Evolutionary conservation across 768 basidiomycete genomes (phyloP).

Genomic region (Lepiota brunneoincarnata): DNA sequence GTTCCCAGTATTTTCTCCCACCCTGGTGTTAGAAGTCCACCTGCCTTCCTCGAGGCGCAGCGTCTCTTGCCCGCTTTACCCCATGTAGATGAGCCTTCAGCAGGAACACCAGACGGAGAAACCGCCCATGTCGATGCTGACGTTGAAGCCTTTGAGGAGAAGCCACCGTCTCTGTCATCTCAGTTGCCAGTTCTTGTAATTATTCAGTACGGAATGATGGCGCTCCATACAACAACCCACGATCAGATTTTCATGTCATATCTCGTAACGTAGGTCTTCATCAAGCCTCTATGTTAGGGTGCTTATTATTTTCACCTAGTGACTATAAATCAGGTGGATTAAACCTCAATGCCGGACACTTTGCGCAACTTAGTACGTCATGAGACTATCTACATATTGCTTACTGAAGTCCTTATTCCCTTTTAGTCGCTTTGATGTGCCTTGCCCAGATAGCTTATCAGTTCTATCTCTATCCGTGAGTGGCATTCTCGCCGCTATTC

Average conservation of each 20-base stretch:
- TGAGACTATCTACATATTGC: not conserved
- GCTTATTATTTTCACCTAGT: slow-evolving; percentile 32
- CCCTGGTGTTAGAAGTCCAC: slow-evolving; percentile 75
- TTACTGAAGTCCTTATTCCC: slow-evolving; percentile 9
- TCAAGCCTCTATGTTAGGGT: not conserved
- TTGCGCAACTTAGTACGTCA: slow-evolving; percentile 79
- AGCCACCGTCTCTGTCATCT: slow-evolving; percentile 63
- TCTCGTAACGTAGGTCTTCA: slow-evolving; percentile 71
- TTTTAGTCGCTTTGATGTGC: slow-evolving; percentile 87
- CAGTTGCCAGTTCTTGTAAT: slow-evolving; percentile 85
- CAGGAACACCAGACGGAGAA: slow-evolving; percentile 15
- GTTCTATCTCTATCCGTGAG: slow-evolving; percentile 87
- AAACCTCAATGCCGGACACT: slow-evolving; percentile 87
- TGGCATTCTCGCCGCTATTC: slow-evolving; percentile 13
- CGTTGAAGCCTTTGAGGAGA: slow-evolving; percentile 44
- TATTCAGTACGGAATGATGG: slow-evolving; percentile 85
- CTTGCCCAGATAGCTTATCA: slow-evolving; percentile 92
- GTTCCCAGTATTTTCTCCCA: slow-evolving; percentile 83
- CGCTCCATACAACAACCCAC: slow-evolving; percentile 85
- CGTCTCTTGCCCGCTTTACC: slow-evolving; percentile 48
- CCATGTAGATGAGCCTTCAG: slow-evolving; percentile 35
- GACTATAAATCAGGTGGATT: slow-evolving; percentile 85
- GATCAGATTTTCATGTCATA: slow-evolving; percentile 92
- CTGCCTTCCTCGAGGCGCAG: slow-evolving; percentile 74
- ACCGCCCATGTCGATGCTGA: slow-evolving; percentile 39